Conservation (phyloP, 768 basidiomycete genomes). For the Tulasnella sp. region DNA sequence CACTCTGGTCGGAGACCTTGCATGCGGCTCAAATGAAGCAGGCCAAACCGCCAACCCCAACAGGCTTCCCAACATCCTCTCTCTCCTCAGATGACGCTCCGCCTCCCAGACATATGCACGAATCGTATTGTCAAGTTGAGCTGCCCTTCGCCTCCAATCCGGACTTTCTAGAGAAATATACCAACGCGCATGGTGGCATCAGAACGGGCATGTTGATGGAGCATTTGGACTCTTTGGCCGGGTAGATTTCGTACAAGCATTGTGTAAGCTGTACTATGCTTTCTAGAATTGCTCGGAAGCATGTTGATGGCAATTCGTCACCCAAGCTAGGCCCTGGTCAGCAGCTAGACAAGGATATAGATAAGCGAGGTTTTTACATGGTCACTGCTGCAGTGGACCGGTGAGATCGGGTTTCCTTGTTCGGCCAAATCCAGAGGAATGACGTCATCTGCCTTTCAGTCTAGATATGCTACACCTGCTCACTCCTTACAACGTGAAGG, state of each 20-base stretch:
- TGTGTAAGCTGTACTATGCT: background rate
- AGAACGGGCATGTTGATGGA: slow-evolving; percentile 66
- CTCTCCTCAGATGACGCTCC: slow-evolving; percentile 16
- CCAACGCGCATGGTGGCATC: slow-evolving; percentile 61
- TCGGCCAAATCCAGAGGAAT: background rate
- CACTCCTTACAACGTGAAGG: slow-evolving; percentile 32
- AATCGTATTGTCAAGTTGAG: slow-evolving; percentile 55
- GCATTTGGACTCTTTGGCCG: slow-evolving; percentile 75
- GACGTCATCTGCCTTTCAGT: slow-evolving; percentile 24
- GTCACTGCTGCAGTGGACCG: slow-evolving; percentile 78
- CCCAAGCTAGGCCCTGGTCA: background rate
- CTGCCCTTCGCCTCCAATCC: slow-evolving; percentile 54
- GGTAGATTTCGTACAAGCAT: slow-evolving; percentile 75
- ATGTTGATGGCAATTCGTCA: background rate
- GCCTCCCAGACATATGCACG: slow-evolving; percentile 48
- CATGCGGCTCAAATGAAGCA: slow-evolving; percentile 22
- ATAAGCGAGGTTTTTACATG: slow-evolving; percentile 62
- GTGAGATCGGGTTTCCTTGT: slow-evolving; percentile 24
- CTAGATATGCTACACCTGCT: slow-evolving; percentile 56
- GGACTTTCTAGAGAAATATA: slow-evolving; percentile 52
- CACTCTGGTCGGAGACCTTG: slow-evolving; percentile 49
- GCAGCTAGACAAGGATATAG: slow-evolving; percentile 21
- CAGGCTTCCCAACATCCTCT: background rate
- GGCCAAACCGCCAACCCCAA: background rate
- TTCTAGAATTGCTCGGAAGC: background rate